Base-by-base conservation (phyloP, 345 rosid species). In the Garcia nutans region DNA sequence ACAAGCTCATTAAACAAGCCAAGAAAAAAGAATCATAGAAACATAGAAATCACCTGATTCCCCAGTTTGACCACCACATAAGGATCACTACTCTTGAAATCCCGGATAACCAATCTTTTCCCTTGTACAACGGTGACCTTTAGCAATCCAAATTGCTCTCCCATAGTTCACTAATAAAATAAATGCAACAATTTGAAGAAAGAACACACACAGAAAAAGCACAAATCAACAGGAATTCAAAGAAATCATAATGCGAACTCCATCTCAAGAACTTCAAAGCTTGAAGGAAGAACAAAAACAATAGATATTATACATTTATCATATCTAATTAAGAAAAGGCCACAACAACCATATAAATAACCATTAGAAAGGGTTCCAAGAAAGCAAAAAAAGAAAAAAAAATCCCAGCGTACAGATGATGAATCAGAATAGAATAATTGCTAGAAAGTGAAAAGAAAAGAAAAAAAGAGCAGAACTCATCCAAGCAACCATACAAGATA, bases 61-160 rank as follows among this genome's bases (percentile, higher is more conserved):
- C 90, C 97, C 59, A 96, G 83, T 87, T 93, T 96, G 87, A 90
- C 77, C 19, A 96, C 85, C 63, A 93, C 98, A 79, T 96, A 96
- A 75, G 99, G 99, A 88, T 96, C 99, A 77, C 99, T 96, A 77
- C 87, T 90, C 84, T 88, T 96, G 86, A 96, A 96, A 84, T 96
- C 99, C 77, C 99, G 85, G 73, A 96, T 90, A 45, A 75, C 99
- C 74, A 96, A 82, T 47, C 83, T 85, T 83, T 87, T 96, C 28
- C 99, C 98, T 80, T 80, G 92, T 54, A 91, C 85, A 71, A 96
- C 91, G 23, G 85, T 87, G 71, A 96, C 93, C 83, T 89, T 90
- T 58, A 96, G 83, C 87, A 80, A 70, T 78, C 98, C 93, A 55
- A 88, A 74, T 24, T 84, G 88, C 86, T 93, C 96, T 23, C 83